Evolutionary conservation across 805 yeast genomes (phyloP).

Genomic region (Kodamaea sagamina): DNA sequence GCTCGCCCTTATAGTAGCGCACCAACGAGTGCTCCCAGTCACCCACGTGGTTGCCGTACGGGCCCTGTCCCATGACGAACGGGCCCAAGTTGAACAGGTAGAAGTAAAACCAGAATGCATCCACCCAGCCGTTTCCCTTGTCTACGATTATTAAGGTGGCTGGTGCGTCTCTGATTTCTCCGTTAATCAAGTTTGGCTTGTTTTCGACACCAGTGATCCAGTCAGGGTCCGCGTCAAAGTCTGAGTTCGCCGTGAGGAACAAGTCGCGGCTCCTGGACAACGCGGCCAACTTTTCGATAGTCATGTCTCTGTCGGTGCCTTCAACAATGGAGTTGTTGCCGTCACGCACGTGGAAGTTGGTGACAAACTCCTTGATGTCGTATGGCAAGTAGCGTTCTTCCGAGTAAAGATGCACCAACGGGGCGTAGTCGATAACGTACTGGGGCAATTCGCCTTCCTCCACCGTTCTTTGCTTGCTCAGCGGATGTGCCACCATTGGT

Average conservation of each 20-base stretch:
- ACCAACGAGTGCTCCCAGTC: slow-evolving; percentile 97
- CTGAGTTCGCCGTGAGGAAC: slow-evolving; percentile 65
- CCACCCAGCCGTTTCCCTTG: slow-evolving; percentile 93
- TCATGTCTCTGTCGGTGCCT: slow-evolving; percentile 36
- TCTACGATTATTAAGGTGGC: slow-evolving; percentile 82
- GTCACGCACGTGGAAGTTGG: slow-evolving; percentile 60
- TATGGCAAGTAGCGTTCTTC: slow-evolving; percentile 88
- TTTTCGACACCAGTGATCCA: slow-evolving; percentile 80
- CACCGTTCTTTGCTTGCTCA: slow-evolving; percentile 37
- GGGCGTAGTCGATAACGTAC: slow-evolving; percentile 66
- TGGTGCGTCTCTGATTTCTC: slow-evolving; percentile 74
- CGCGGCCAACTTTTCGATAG: slow-evolving; percentile 33
- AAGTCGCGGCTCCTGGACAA: slow-evolving; percentile 38
- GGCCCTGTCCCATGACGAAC: slow-evolving; percentile 95
- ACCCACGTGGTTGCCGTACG: slow-evolving; percentile 95
- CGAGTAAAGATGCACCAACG: slow-evolving; percentile 81
- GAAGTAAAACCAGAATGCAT: slow-evolving; percentile 94
- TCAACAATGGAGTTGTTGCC: slow-evolving; percentile 46
- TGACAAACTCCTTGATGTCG: slow-evolving; percentile 69
- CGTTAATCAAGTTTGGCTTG: slow-evolving; percentile 69
- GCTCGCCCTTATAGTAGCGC: slow-evolving; percentile 77
- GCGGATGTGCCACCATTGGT: slow-evolving; percentile 39
- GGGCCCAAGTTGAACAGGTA: slow-evolving; percentile 95
- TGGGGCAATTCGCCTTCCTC: slow-evolving; percentile 59
- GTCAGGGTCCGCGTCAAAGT: slow-evolving; percentile 69